Conservation (phyloP, 78 protist genomes). For the Chrysochromulina parva region DNA sequence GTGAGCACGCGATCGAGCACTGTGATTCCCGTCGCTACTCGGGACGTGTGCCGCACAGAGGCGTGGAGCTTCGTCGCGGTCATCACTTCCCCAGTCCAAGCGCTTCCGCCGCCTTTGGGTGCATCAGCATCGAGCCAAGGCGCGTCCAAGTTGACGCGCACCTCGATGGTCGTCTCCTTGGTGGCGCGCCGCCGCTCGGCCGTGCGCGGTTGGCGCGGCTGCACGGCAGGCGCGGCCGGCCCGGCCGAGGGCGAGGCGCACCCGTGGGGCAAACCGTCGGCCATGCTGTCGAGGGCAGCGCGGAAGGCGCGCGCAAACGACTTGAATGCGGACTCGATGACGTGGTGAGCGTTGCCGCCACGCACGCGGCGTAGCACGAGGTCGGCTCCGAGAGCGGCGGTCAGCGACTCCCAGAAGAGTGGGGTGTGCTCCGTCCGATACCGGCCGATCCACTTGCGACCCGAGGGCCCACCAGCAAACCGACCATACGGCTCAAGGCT, state of each 20-base stretch:
- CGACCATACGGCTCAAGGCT: background rate
- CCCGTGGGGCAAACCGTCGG: too few species aligned
- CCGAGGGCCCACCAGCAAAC: background rate
- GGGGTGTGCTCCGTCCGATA: background rate
- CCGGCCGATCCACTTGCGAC: background rate
- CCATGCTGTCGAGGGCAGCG: background rate
- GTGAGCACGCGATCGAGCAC: background rate
- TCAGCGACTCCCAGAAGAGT: background rate
- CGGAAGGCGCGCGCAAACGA: conserved; percentile 28
- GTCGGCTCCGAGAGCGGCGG: background rate
- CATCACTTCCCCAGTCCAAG: background rate
- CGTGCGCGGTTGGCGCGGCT: background rate
- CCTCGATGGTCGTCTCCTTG: background rate
- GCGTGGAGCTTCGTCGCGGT: background rate
- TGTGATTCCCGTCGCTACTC: background rate
- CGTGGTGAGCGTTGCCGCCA: conserved; percentile 16
- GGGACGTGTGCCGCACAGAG: background rate
- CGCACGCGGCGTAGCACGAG: background rate
- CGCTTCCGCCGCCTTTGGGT: background rate
- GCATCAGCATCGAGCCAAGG: too few species aligned
- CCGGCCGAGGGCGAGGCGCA: too few species aligned
- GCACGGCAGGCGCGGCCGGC: background rate
- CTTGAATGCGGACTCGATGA: conserved; percentile 8
- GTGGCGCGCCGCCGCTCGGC: conserved; percentile 3
- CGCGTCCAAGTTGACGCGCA: background rate